A percentile compares a stretch with the other conserved stretches of the same genome.
Conservation (phyloP, 768 basidiomycete species). For the Mycena maculata region DNA sequence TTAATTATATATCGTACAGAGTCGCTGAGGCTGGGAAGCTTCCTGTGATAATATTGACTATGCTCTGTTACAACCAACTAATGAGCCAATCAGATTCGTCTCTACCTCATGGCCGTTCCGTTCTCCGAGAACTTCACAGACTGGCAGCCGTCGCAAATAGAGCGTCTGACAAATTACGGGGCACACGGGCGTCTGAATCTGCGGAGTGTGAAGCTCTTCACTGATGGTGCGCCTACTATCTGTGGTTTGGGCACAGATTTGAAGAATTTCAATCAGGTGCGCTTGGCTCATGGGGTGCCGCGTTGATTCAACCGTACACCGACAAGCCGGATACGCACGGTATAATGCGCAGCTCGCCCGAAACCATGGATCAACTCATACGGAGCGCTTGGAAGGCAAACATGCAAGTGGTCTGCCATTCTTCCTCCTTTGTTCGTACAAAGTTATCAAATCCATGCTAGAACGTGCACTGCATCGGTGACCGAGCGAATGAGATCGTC, state of each 20-base stretch:
- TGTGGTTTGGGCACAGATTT: too few species aligned
- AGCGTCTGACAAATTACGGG: constrained; percentile 71
- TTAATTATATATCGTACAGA: constrained; percentile 53
- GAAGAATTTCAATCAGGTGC: constrained; percentile 63
- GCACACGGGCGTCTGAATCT: constrained; percentile 63
- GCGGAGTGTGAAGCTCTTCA: constrained; percentile 78
- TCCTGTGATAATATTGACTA: constrained; percentile 61
- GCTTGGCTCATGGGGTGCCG: constrained; percentile 93
- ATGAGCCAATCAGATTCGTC: constrained; percentile 56
- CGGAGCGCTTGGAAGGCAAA: constrained; percentile 75
- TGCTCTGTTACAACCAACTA: background rate
- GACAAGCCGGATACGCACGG: constrained; percentile 81
- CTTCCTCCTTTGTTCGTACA: too few species aligned
- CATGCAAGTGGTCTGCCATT: constrained; percentile 79
- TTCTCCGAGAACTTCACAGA: constrained; percentile 60
- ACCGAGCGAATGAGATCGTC: constrained; percentile 85
- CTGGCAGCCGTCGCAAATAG: constrained; percentile 70
- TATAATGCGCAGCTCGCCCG: constrained; percentile 70
- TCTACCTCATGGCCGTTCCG: constrained; percentile 71
- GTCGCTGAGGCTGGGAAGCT: constrained; percentile 75
- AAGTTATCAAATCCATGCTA: constrained; percentile 42
- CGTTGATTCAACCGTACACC: constrained; percentile 85
- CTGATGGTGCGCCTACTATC: constrained; percentile 68
- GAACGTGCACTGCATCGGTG: constrained; percentile 93
- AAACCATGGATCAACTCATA: constrained; percentile 64